Evolutionary conservation across 1,139 yeast species (phyloP).

Genomic region (Nakaseomyces delphensis): DNA sequence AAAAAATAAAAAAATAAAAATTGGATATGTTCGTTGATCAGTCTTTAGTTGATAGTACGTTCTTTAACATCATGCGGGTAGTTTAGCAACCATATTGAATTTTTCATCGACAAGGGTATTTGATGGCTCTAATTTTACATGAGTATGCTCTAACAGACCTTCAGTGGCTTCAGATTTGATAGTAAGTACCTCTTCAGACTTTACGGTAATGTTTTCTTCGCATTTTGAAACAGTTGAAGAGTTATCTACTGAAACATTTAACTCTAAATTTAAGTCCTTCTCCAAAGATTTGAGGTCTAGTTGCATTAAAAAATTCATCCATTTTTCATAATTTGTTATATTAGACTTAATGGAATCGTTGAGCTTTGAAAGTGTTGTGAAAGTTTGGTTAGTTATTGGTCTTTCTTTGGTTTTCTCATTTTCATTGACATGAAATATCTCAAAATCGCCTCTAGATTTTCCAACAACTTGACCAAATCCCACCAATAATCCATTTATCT

Average conservation of each 20-base stretch:
- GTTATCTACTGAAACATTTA: background rate
- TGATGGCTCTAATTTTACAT: background rate
- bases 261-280: background rate
- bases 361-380: constrained; percentile 4
- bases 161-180: background rate
- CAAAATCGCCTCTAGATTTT: constrained; percentile 68
- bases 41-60: too few species aligned
- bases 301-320: constrained; percentile 5
- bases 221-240: background rate
- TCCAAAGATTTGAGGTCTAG: background rate
- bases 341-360: constrained; percentile 6
- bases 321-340: constrained; percentile 6
- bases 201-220: background rate
- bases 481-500: constrained; percentile 75
- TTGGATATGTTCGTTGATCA: too few species aligned
- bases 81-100: too few species aligned
- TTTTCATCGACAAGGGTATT: too few species aligned
- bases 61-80: too few species aligned
- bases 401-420: constrained; percentile 7
- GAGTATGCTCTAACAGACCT: background rate
- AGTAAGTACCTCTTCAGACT: background rate
- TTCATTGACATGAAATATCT: constrained; percentile 42
- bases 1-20: too few species aligned
- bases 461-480: constrained; percentile 93
- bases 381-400: background rate